These are phyloP conservation scores for Arabidopsis hybrid DNA, from an alignment of 441 rosid species.

Conservation along the genomic window DNA sequence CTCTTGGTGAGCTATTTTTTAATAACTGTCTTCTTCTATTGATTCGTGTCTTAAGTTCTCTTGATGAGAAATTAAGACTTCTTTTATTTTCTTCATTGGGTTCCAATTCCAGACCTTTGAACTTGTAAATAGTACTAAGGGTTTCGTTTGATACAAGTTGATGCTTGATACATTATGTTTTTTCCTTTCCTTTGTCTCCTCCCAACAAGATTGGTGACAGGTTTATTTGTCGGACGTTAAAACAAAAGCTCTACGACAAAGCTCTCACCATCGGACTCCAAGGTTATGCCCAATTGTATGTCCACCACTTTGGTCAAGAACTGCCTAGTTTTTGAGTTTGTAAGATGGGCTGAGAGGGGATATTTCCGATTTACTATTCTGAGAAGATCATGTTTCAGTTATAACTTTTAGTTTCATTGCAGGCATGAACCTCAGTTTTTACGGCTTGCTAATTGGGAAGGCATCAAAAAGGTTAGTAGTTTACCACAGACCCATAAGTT, in stretches of 20 bases:
- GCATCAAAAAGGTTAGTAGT: slow-evolving; percentile 72
- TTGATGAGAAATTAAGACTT: neutral
- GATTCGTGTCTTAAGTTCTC: slow-evolving; percentile 5
- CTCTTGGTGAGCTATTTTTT: slow-evolving; percentile 69
- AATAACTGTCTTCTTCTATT: slow-evolving; percentile 21
- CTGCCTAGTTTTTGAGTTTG: slow-evolving; percentile 24
- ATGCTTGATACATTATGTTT: slow-evolving; percentile 5
- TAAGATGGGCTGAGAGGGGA: slow-evolving; percentile 19
- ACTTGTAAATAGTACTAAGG: slow-evolving; percentile 1
- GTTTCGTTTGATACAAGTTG: slow-evolving; percentile 16
- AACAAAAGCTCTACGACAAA: slow-evolving; percentile 79
- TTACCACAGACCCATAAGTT: slow-evolving; percentile 21
- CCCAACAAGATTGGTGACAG: slow-evolving; percentile 82
- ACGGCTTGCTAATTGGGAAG: slow-evolving; percentile 94
- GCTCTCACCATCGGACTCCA: slow-evolving; percentile 87
- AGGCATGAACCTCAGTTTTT: slow-evolving; percentile 82
- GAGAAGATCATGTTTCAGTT: slow-evolving; percentile 26
- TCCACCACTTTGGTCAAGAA: slow-evolving; percentile 38
- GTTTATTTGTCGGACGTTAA: slow-evolving; percentile 71
- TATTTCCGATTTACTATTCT: slow-evolving; percentile 17
- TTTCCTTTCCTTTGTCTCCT: slow-evolving; percentile 24
- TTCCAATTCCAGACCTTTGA: neutral
- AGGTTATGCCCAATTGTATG: slow-evolving; percentile 94
- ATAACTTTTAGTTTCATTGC: slow-evolving; percentile 47
- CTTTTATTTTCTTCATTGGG: slow-evolving; percentile 1